These are phyloP conservation scores for Mucor circinelloides DNA, from an alignment of 371 early-diverging fungal species.

Conservation along the genomic window DNA sequence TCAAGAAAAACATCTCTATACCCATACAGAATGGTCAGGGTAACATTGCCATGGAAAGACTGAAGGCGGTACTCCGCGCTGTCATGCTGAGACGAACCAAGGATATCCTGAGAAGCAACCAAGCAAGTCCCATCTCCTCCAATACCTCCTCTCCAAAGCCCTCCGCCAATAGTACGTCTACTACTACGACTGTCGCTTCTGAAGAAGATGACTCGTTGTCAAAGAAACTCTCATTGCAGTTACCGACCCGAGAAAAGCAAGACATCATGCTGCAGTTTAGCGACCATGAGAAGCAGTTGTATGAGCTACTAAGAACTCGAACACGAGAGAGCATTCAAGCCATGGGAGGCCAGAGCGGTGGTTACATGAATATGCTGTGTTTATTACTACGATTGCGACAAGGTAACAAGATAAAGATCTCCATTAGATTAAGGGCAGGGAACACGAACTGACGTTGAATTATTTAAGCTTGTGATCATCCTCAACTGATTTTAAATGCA, in stretches of 20 bases:
- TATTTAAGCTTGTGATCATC: conserved; percentile 68
- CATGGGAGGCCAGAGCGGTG: conserved; percentile 46
- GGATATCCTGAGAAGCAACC: conserved; percentile 23
- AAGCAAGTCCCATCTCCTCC: not conserved
- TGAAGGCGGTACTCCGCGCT: conserved; percentile 67
- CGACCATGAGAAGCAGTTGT: conserved; percentile 60
- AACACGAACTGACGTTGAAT: not conserved
- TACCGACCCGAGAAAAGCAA: conserved; percentile 63
- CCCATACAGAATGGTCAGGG: conserved; percentile 48
- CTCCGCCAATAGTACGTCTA: not conserved
- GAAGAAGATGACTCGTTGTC: conserved; percentile 4
- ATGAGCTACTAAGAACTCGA: conserved; percentile 57
- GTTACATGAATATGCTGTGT: conserved; percentile 62
- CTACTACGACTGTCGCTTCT: not conserved
- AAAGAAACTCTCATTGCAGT: conserved; percentile 62
- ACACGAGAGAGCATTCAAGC: conserved; percentile 45
- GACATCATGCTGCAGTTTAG: conserved; percentile 56
- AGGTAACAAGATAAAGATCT: conserved; percentile 24
- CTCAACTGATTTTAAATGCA: conserved; percentile 72
- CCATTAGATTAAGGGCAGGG: not conserved
- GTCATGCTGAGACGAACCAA: conserved; percentile 81
- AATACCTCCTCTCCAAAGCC: not conserved
- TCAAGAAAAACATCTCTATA: conserved; percentile 58
- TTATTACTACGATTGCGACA: conserved; percentile 60
- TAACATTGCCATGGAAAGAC: conserved; percentile 47